These are phyloP conservation scores for Tolypocladium ophioglossoides DNA, from an alignment of 2,329 filamentous ascomycete species.

Conservation along the genomic window DNA sequence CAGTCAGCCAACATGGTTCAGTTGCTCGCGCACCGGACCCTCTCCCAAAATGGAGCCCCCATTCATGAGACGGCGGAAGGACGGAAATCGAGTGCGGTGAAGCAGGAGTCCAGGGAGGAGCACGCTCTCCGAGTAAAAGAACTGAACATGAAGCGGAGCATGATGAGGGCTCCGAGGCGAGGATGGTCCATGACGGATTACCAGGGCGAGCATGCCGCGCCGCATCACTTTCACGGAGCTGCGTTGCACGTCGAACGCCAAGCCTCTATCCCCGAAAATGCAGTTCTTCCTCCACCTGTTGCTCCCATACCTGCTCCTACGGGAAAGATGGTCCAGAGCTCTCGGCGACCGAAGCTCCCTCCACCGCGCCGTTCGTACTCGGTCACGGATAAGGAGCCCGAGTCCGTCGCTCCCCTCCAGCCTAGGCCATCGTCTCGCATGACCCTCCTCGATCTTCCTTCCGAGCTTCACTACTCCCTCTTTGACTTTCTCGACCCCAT, in stretches of 20 bases:
- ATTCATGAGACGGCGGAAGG: conserved; percentile 12
- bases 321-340: conserved; percentile 13
- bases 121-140: conserved; percentile 27
- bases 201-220: conserved; percentile 18
- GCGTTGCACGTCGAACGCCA: conserved; percentile 15
- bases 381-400: conserved; percentile 50
- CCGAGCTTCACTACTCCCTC: conserved; percentile 49
- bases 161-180: conserved; percentile 29
- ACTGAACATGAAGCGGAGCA: conserved; percentile 22
- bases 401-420: conserved; percentile 33
- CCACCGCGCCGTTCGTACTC: conserved; percentile 47
- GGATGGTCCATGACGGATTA: conserved; percentile 38
- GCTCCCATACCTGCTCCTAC: conserved; percentile 4
- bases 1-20: conserved; percentile 19
- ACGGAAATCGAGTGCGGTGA: conserved; percentile 5
- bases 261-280: conserved; percentile 24
- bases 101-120: conserved; percentile 27
- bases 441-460: conserved; percentile 41
- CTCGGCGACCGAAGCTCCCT: conserved; percentile 25
- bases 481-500: conserved; percentile 55
- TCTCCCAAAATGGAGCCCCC: conserved; percentile 14
- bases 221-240: conserved; percentile 10
- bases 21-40: conserved; percentile 16
- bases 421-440: conserved; percentile 35
- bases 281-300: conserved; percentile 7